Evolutionary conservation across 192 early-diverging fungal species (phyloP).

Genomic region (Backusella parvicylindrica): DNA sequence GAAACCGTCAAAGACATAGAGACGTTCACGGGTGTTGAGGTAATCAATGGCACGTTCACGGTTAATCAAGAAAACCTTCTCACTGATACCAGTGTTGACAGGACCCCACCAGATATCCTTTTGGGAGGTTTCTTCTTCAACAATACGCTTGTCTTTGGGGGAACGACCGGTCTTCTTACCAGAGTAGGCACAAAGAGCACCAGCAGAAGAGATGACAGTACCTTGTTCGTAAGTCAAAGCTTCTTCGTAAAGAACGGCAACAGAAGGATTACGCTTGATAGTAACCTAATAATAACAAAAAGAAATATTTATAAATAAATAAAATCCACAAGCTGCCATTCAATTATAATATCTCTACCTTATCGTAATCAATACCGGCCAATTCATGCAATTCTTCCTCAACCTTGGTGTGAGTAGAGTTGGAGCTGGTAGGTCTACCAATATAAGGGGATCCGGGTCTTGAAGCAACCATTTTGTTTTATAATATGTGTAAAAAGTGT

Average conservation of each 20-base stretch:
- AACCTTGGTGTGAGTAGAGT: slow-evolving; percentile 24
- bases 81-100: slow-evolving; percentile 86
- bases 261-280: slow-evolving; percentile 79
- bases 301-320: too few species aligned
- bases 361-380: slow-evolving; percentile 70
- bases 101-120: slow-evolving; percentile 97
- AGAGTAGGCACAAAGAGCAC: slow-evolving; percentile 84
- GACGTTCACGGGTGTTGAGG: slow-evolving; percentile 85
- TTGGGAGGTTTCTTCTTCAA: slow-evolving; percentile 76
- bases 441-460: too few species aligned
- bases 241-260: too few species aligned
- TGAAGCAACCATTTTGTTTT: too few species aligned
- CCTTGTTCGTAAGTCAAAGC: slow-evolving; percentile 74
- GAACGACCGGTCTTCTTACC: slow-evolving; percentile 88
- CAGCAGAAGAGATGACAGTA: slow-evolving; percentile 80
- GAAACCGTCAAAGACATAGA: slow-evolving; percentile 93
- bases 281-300: slow-evolving; percentile 50
- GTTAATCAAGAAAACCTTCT: slow-evolving; percentile 82
- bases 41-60: too few species aligned
- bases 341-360: not conserved
- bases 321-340: too few species aligned
- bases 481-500: too few species aligned
- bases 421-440: too few species aligned
- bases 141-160: slow-evolving; percentile 93
- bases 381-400: slow-evolving; percentile 60